phyloP scores from a whole-genome alignment of 1,284 basidiomycete species.

The Cutaneotrichosporon dermatis region DNA sequence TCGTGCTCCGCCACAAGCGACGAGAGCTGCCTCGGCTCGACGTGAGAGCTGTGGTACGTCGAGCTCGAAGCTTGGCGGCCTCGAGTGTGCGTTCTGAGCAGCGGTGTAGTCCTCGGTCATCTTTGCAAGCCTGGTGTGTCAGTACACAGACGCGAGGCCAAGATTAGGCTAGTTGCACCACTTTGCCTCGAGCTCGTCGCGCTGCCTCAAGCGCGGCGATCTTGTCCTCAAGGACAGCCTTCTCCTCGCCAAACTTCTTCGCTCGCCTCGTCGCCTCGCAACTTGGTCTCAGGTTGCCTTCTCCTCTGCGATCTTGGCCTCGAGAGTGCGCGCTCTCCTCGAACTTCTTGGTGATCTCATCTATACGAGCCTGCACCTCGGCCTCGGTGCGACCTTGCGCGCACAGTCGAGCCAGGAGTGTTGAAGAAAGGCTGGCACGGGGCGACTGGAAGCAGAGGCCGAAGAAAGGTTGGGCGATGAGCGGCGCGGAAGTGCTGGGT shows the following conservation, averaged over 20 bases:
- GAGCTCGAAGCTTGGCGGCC: constrained; percentile 14
- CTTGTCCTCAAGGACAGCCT: constrained; percentile 21
- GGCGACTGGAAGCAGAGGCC: neutral
- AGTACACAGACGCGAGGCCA: too few species aligned
- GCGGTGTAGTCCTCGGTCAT: constrained; percentile 9
- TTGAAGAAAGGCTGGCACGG: constrained; percentile 11
- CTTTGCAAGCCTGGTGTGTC: constrained; percentile 8
- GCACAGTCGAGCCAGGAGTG: constrained; percentile 1
- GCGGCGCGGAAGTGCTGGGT: neutral
- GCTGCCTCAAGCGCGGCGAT: constrained; percentile 20
- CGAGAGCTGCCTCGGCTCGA: constrained; percentile 9
- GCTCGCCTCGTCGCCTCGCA: constrained; percentile 9
- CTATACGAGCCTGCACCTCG: constrained; percentile 13
- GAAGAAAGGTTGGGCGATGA: neutral
- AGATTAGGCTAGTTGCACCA: constrained; percentile 13
- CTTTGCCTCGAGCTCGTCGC: constrained; percentile 26
- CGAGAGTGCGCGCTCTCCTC: constrained; percentile 26
- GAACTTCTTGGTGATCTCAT: constrained; percentile 17
- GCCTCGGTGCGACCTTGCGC: constrained; percentile 11
- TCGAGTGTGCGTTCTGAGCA: constrained; percentile 10
- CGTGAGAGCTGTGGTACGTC: constrained; percentile 6
- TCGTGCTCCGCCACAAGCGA: constrained; percentile 8
- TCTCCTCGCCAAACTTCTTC: constrained; percentile 18
- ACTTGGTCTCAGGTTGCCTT: constrained; percentile 26
- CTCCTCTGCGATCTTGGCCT: constrained; percentile 20